Evolutionary conservation across 78 protist genomes (phyloP).

Genomic region (Dictyostelium firmibasis): DNA sequence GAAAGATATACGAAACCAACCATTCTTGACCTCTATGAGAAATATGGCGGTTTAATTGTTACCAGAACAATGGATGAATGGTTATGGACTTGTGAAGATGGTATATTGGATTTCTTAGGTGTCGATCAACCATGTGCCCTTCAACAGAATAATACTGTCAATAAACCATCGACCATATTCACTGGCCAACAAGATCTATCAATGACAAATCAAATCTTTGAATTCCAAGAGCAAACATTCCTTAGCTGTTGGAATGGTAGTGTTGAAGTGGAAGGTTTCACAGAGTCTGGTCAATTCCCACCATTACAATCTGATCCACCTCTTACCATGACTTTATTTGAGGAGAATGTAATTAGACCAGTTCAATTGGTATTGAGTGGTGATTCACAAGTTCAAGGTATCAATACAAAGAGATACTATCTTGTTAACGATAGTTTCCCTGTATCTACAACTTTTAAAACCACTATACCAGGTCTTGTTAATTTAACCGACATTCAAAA

Average conservation of each 20-base stretch:
- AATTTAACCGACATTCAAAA: constrained; percentile 4
- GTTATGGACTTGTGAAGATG: constrained; percentile 54
- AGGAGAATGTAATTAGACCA: constrained; percentile 46
- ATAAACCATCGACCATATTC: constrained; percentile 12
- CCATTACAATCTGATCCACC: neutral
- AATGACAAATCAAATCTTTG: neutral
- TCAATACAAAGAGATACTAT: constrained; percentile 31
- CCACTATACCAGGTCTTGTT: neutral
- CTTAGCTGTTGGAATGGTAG: neutral
- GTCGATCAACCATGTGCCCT: constrained; percentile 5
- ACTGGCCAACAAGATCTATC: constrained; percentile 16
- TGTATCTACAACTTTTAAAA: neutral
- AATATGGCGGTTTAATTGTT: neutral
- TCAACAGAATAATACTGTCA: constrained; percentile 15
- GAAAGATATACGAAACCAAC: neutral
- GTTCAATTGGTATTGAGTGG: neutral
- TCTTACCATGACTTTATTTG: constrained; percentile 11
- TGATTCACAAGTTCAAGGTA: constrained; percentile 19
- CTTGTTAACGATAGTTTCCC: constrained; percentile 23
- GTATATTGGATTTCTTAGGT: constrained; percentile 13
- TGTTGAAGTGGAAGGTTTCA: constrained; percentile 2
- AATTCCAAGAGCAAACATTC: neutral
- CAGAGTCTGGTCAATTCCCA: constrained; percentile 70
- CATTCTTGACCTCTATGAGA: neutral
- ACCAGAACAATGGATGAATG: constrained; percentile 32